These are phyloP conservation scores for Cladosporium phlei DNA, from an alignment of 2,329 filamentous ascomycete species.

Conservation along the genomic window DNA sequence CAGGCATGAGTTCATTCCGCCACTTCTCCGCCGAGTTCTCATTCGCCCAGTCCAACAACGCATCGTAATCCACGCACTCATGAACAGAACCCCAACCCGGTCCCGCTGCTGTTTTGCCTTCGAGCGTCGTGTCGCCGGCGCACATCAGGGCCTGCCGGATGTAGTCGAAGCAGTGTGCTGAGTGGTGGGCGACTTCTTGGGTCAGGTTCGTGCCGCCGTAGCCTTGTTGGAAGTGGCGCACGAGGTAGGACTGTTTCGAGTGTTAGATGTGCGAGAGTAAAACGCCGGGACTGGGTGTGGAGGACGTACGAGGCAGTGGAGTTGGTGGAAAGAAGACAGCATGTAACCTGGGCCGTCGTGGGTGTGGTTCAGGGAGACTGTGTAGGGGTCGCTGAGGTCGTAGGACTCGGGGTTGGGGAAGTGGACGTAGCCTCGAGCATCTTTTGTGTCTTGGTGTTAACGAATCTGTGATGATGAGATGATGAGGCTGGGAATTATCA, in stretches of 20 bases:
- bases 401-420: conserved; percentile 7
- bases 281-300: background rate
- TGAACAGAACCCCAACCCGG: conserved; percentile 11
- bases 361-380: conserved; percentile 1
- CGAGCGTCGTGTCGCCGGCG: conserved; percentile 27
- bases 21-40: conserved; percentile 12
- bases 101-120: conserved; percentile 15
- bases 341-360: conserved; percentile 18
- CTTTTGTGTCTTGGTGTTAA: too few species aligned
- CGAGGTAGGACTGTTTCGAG: conserved; percentile 6
- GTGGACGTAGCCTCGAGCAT: conserved; percentile 11
- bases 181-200: conserved; percentile 21
- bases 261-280: background rate
- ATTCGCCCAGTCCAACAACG: conserved; percentile 10
- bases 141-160: conserved; percentile 29
- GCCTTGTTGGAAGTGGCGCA: conserved; percentile 12
- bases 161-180: conserved; percentile 31
- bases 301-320: conserved; percentile 24
- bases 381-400: conserved; percentile 12
- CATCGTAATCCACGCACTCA: conserved; percentile 12
- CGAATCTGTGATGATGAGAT: too few species aligned
- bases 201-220: conserved; percentile 19
- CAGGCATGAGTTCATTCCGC: conserved; percentile 9
- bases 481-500: too few species aligned
- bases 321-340: conserved; percentile 26